Conservation (phyloP, 169 alveolate species). For the Cyclospora cayetanensis region DNA sequence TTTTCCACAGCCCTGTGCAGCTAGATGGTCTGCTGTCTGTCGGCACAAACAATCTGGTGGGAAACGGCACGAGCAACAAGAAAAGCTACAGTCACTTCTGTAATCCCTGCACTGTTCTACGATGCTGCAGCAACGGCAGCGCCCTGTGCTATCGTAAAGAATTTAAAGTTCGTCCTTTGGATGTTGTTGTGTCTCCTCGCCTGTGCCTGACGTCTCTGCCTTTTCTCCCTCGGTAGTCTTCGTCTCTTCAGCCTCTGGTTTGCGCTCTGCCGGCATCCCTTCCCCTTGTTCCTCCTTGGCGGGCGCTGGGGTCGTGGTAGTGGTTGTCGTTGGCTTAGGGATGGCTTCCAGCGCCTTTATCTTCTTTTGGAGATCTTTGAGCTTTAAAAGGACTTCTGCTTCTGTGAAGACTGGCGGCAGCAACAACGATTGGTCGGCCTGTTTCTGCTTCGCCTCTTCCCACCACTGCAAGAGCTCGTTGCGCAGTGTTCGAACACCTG, state of each 20-base stretch:
- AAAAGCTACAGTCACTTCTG: no score
- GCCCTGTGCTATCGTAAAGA: not conserved
- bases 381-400: constrained; percentile 51
- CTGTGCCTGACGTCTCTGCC: not conserved
- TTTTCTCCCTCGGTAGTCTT: not conserved
- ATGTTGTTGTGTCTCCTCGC: not conserved
- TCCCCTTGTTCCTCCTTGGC: not conserved
- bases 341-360: constrained; percentile 37
- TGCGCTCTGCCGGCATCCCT: not conserved
- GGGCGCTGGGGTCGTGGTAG: not conserved
- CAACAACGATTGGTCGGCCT: not conserved
- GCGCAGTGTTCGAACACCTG: not conserved
- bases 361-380: not conserved
- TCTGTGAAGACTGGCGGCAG: constrained; percentile 58
- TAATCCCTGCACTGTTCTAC: no score
- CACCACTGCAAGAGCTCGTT: constrained; percentile 63
- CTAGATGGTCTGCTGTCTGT: not conserved
- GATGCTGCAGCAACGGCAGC: not conserved
- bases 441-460: constrained; percentile 39
- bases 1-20: not conserved
- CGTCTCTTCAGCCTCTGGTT: not conserved
- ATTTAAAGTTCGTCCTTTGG: not conserved
- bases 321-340: constrained; percentile 38
- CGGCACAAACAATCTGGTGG: no score
- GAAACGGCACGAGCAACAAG: no score